A percentile compares a stretch with the other conserved stretches of the same genome.
These are phyloP conservation scores for Lipomyces orientalis DNA, from an alignment of 805 yeast species.

Conservation along the genomic window DNA sequence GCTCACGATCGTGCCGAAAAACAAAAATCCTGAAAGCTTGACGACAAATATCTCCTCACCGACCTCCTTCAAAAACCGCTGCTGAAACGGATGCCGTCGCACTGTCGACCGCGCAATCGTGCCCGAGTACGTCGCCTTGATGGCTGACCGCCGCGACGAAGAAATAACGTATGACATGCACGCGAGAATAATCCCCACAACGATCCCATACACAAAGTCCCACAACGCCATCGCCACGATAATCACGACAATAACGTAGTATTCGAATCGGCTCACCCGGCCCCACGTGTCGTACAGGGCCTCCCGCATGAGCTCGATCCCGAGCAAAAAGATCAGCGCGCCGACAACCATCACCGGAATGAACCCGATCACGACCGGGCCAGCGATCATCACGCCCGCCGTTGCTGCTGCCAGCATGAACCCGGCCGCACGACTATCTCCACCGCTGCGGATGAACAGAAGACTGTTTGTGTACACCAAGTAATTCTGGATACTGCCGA, in stretches of 20 bases:
- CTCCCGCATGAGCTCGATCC: slow-evolving; percentile 87
- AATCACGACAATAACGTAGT: slow-evolving; percentile 79
- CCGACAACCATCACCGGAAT: slow-evolving; percentile 98
- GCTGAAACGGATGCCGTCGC: slow-evolving; percentile 86
- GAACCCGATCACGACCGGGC: slow-evolving; percentile 90
- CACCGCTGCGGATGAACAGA: slow-evolving; percentile 91
- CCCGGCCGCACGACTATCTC: slow-evolving; percentile 87
- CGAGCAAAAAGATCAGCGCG: slow-evolving; percentile 83
- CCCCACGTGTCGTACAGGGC: slow-evolving; percentile 86
- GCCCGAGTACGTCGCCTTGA: slow-evolving; percentile 83
- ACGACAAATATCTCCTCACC: slow-evolving; percentile 90
- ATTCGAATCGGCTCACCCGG: slow-evolving; percentile 75
- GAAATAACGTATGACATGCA: slow-evolving; percentile 95
- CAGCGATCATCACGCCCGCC: slow-evolving; percentile 76
- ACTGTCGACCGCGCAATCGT: slow-evolving; percentile 90
- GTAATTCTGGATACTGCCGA: slow-evolving; percentile 84
- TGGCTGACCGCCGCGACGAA: slow-evolving; percentile 82
- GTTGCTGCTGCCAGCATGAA: slow-evolving; percentile 86
- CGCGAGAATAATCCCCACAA: slow-evolving; percentile 88
- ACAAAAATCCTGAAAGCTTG: slow-evolving; percentile 84
- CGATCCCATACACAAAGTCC: slow-evolving; percentile 92
- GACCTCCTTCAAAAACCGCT: slow-evolving; percentile 78
- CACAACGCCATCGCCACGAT: slow-evolving; percentile 94
- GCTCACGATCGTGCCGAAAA: slow-evolving; percentile 94
- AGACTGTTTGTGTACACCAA: slow-evolving; percentile 93